phyloP scores from a whole-genome alignment of 2,329 filamentous ascomycete species.

The Gliomastix tumulicola region DNA sequence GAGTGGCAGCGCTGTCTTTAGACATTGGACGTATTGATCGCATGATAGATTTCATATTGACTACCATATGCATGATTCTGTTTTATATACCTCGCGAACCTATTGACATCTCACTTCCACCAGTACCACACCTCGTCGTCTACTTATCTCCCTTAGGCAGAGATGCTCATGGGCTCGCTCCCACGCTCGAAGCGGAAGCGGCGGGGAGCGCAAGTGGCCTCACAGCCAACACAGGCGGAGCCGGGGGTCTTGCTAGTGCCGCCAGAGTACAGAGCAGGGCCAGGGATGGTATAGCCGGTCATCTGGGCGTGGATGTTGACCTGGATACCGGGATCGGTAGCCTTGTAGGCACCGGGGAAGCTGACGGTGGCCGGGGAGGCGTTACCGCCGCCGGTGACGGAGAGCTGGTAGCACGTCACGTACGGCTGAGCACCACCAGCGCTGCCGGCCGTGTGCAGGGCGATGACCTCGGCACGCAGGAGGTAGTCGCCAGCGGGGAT shows the following conservation, averaged over 20 bases:
- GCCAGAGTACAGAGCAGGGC: slow-evolving; percentile 29
- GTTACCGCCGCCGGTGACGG: slow-evolving; percentile 14
- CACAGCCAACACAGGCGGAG: slow-evolving; percentile 19
- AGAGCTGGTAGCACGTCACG: slow-evolving; percentile 15
- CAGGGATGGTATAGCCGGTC: slow-evolving; percentile 31
- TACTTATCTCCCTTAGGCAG: no score
- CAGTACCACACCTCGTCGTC: no score
- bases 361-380: slow-evolving; percentile 11
- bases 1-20: no score
- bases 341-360: slow-evolving; percentile 14
- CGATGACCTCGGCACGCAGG: slow-evolving; percentile 45
- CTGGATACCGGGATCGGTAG: slow-evolving; percentile 12
- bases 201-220: slow-evolving; percentile 3
- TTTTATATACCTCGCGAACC: no score
- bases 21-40: no score
- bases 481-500: slow-evolving; percentile 45
- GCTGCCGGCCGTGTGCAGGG: slow-evolving; percentile 33
- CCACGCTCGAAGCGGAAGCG: no score
- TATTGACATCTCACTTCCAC: no score
- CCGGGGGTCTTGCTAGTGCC: slow-evolving; percentile 32
- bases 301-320: slow-evolving; percentile 25
- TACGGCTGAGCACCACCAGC: slow-evolving; percentile 29
- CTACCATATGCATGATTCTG: no score
- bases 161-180: no score
- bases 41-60: no score